Evolutionary conservation across 257 asterid species (phyloP).

Genomic region (Plectranthus barbatus): DNA sequence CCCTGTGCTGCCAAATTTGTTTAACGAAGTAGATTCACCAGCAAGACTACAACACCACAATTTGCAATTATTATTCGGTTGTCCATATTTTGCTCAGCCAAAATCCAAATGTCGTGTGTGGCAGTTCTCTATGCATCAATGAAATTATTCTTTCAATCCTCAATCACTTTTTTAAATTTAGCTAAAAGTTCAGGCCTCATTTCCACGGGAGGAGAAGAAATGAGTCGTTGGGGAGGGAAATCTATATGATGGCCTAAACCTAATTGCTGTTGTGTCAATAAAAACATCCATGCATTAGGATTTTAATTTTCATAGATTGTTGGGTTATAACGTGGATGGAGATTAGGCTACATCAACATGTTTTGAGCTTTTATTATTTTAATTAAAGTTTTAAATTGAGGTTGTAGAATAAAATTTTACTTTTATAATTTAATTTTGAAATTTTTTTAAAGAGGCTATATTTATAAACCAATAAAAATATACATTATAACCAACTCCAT

Average conservation of each 20-base stretch:
- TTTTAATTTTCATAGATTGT: too few species aligned
- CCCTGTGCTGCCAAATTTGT: constrained; percentile 47
- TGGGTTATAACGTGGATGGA: too few species aligned
- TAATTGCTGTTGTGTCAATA: too few species aligned
- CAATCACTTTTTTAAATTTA: constrained; percentile 53
- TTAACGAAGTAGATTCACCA: constrained; percentile 56
- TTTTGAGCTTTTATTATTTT: too few species aligned
- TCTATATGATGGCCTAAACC: constrained; percentile 64
- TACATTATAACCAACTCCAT: too few species aligned
- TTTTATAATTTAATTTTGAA: too few species aligned
- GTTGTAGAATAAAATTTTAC: too few species aligned
- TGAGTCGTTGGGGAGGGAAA: constrained; percentile 47
- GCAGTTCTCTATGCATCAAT: constrained; percentile 53
- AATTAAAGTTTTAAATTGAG: too few species aligned
- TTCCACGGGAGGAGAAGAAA: constrained; percentile 53
- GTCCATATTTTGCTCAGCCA: constrained; percentile 69
- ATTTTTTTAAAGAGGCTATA: too few species aligned
- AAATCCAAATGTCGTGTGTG: constrained; percentile 54
- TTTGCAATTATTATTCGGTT: constrained; percentile 62
- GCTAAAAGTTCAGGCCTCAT: constrained; percentile 56
- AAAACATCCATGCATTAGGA: too few species aligned
- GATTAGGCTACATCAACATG: too few species aligned
- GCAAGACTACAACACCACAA: constrained; percentile 48
- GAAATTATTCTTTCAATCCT: constrained; percentile 52
- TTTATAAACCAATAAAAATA: too few species aligned